phyloP scores from a whole-genome alignment of 139 green algal species.

The Coelastrella sp. region DNA sequence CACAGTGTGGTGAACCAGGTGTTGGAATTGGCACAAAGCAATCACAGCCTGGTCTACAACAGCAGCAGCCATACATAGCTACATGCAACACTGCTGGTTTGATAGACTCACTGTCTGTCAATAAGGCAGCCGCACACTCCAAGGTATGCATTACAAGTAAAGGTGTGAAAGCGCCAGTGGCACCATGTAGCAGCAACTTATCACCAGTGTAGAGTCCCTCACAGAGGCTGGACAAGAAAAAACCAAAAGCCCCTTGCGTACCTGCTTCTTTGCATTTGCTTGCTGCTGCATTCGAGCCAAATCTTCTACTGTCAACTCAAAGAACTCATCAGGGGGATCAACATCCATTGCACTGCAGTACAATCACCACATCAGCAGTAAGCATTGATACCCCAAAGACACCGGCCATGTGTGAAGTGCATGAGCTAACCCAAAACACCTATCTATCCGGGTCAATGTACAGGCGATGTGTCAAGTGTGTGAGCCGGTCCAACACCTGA shows the following conservation, averaged over 20 bases:
- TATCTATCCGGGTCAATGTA: too few species aligned
- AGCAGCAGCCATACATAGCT: background rate
- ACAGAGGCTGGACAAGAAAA: too few species aligned
- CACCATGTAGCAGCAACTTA: background rate
- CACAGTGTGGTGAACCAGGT: too few species aligned
- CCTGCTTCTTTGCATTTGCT: conserved; percentile 22
- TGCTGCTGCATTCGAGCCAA: conserved; percentile 34
- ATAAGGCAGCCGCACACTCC: background rate
- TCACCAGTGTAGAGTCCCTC: background rate
- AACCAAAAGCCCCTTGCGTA: background rate
- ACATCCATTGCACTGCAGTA: conserved; percentile 32
- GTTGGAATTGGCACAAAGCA: too few species aligned
- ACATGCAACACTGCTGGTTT: background rate
- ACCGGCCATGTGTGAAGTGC: too few species aligned
- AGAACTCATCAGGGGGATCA: conserved; percentile 49
- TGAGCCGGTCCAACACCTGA: too few species aligned
- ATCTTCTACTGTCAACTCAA: conserved; percentile 37
- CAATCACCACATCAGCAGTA: background rate
- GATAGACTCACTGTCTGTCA: background rate
- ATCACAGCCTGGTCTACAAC: too few species aligned
- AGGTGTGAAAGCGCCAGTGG: background rate
- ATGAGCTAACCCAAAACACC: too few species aligned
- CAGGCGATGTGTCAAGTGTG: too few species aligned
- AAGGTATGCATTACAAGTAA: background rate
- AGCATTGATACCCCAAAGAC: too few species aligned